Conservation (phyloP, 108 stramenopile species). For the Nannochloropsis salina region DNA sequence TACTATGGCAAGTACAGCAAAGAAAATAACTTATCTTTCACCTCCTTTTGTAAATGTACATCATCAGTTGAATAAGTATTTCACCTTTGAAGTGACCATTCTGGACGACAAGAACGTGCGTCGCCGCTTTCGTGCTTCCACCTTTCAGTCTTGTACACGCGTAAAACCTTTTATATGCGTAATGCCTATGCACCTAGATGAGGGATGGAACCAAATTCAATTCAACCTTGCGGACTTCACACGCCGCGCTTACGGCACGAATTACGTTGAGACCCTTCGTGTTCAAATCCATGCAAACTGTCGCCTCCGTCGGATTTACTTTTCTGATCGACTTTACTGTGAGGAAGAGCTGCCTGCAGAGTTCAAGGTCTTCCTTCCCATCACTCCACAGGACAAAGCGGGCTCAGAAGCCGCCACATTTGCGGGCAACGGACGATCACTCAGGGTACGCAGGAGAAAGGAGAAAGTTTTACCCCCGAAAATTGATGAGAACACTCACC, state of each 20-base stretch:
- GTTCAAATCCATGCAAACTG: constrained; percentile 90
- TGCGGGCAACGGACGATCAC: no score
- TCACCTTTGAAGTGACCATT: constrained; percentile 87
- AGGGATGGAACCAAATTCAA: constrained; percentile 92
- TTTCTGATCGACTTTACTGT: constrained; percentile 75
- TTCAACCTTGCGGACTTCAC: constrained; percentile 85
- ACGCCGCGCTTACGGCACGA: constrained; percentile 84
- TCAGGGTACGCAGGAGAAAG: no score
- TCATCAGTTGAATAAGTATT: constrained; percentile 72
- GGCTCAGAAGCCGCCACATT: neutral
- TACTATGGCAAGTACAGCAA: no score
- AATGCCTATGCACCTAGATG: constrained; percentile 88
- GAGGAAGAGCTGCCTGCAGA: constrained; percentile 86
- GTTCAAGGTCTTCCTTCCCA: constrained; percentile 68
- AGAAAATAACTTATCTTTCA: neutral
- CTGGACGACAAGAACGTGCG: constrained; percentile 83
- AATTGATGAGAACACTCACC: no score
- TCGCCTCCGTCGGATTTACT: constrained; percentile 82
- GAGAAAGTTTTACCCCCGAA: neutral
- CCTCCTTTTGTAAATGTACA: neutral
- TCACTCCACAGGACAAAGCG: constrained; percentile 50
- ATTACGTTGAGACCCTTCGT: constrained; percentile 81
- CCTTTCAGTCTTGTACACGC: constrained; percentile 79
- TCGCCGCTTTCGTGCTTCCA: constrained; percentile 78
- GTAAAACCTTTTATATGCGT: constrained; percentile 90